phyloP scores from a whole-genome alignment of 371 early-diverging fungal species.

The Mortierella sp. region DNA sequence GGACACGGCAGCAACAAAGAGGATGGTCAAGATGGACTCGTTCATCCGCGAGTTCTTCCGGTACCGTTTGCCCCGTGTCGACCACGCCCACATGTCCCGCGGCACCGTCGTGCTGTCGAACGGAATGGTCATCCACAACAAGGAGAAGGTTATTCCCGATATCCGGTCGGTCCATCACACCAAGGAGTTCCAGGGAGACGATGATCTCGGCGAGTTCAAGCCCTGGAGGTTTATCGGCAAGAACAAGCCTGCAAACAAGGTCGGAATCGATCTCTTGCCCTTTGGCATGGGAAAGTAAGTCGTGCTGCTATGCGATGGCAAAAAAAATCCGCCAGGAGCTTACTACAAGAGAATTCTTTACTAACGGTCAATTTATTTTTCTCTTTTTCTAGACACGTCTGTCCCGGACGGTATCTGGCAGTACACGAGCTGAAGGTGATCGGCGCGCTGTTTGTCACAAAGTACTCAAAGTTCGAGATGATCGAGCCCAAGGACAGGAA shows the following conservation, averaged over 20 bases:
- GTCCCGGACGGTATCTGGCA: constrained; percentile 59
- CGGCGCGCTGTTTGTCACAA: constrained; percentile 26
- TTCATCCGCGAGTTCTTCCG: constrained; percentile 63
- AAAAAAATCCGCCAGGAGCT: no score
- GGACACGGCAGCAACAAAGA: constrained; percentile 52
- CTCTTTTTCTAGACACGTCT: constrained; percentile 54
- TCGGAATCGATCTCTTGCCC: constrained; percentile 56
- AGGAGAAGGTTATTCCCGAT: constrained; percentile 29
- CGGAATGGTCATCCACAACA: constrained; percentile 60
- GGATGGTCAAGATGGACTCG: constrained; percentile 63
- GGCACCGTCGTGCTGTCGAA: constrained; percentile 52
- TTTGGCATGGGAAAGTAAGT: constrained; percentile 69
- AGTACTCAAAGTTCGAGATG: constrained; percentile 45
- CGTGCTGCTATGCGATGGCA: neutral
- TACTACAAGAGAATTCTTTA: neutral
- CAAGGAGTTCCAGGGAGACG: constrained; percentile 37
- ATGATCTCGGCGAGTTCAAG: constrained; percentile 50
- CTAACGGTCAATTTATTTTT: constrained; percentile 3
- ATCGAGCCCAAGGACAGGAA: no score
- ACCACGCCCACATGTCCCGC: constrained; percentile 47
- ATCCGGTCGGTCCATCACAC: constrained; percentile 24
- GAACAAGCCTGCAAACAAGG: constrained; percentile 49
- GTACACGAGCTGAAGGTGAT: constrained; percentile 48
- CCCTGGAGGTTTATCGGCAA: constrained; percentile 63
- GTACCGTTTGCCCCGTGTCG: constrained; percentile 32